phyloP scores from a whole-genome alignment of 2,329 filamentous ascomycete genomes.

The Microsporum ferrugineum region DNA sequence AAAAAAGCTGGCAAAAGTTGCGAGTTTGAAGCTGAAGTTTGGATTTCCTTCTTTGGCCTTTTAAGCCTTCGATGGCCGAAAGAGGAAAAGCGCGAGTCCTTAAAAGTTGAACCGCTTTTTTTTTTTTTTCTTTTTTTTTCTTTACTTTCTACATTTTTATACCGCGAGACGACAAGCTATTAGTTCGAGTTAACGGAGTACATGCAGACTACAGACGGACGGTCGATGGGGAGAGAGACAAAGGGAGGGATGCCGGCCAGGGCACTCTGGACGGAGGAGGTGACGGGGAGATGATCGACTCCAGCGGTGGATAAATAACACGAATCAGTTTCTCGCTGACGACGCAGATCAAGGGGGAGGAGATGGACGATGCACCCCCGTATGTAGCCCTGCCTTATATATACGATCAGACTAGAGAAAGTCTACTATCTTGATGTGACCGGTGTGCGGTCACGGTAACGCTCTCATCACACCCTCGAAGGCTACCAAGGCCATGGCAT shows the following conservation, averaged over 20 bases:
- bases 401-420: no score
- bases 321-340: no score
- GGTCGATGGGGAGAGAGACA: no score
- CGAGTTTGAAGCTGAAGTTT: not conserved
- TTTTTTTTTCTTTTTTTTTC: not conserved
- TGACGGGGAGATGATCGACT: no score
- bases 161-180: not conserved
- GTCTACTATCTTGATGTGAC: no score
- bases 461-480: slow-evolving; percentile 83
- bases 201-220: no score
- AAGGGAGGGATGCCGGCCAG: no score
- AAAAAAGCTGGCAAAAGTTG: not conserved
- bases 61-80: not conserved
- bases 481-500: slow-evolving; percentile 82
- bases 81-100: not conserved
- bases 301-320: no score
- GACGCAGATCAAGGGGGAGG: no score
- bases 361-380: no score
- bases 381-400: not conserved
- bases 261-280: no score
- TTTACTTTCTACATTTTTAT: not conserved
- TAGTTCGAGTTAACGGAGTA: no score
- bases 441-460: slow-evolving; percentile 23
- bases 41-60: not conserved
- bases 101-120: not conserved